Conservation (phyloP, 139 green algal genomes). For the Coelastrella sp. region DNA sequence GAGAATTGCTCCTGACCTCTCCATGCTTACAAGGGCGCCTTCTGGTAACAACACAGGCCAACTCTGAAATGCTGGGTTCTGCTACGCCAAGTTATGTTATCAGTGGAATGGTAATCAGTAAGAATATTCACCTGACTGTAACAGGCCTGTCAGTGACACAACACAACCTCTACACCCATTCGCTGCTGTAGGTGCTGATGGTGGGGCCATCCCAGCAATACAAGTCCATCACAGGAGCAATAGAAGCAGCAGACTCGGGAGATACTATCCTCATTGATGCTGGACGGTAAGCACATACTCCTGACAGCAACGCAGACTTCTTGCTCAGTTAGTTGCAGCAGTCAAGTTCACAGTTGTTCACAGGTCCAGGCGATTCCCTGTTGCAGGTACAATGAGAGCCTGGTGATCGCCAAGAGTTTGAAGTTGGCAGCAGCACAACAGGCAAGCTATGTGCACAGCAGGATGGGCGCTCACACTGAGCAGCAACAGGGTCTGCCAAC, state of each 20-base stretch:
- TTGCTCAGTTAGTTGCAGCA: neutral
- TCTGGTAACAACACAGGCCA: too few relatives aligned
- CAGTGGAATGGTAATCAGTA: too few relatives aligned
- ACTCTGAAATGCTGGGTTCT: too few relatives aligned
- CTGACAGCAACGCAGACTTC: neutral
- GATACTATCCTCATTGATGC: neutral
- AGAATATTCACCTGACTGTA: too few relatives aligned
- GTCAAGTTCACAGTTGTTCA: neutral
- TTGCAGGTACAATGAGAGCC: constrained; percentile 1
- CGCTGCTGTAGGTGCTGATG: neutral
- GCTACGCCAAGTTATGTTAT: too few relatives aligned
- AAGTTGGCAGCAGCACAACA: neutral
- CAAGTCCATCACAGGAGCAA: neutral
- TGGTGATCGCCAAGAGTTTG: neutral
- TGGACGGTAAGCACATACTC: neutral
- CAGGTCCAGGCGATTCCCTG: neutral
- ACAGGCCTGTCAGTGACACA: too few relatives aligned
- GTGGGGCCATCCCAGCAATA: constrained; percentile 8
- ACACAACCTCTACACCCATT: too few relatives aligned
- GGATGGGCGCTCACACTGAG: neutral
- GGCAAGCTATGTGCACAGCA: neutral
- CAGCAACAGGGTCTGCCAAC: neutral
- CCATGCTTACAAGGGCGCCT: too few relatives aligned
- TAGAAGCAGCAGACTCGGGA: neutral
- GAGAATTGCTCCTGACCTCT: too few relatives aligned